phyloP scores from a whole-genome alignment of 306 rosid genomes.

The Clitoria ternatea region DNA sequence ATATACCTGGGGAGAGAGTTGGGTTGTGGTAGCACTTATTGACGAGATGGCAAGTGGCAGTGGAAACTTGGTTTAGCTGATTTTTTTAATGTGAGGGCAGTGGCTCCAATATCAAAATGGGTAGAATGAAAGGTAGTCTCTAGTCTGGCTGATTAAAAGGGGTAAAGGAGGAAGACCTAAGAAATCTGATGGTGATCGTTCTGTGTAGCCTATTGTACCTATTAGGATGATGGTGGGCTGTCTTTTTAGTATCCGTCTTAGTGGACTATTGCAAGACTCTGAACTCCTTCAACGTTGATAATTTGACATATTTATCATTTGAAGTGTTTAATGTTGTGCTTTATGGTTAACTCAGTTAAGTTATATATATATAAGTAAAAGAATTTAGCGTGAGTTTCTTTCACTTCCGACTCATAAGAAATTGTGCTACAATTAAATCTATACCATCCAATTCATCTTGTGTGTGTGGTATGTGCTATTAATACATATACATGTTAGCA shows the following conservation, averaged over 20 bases:
- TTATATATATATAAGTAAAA: too few species aligned
- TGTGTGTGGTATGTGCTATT: background rate
- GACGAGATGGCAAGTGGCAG: background rate
- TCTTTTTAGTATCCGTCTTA: too few species aligned
- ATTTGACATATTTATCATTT: background rate
- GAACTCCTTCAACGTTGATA: constrained; percentile 3
- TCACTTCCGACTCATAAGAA: too few species aligned
- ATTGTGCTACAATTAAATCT: too few species aligned
- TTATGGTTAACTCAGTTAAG: background rate
- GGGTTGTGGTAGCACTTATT: background rate
- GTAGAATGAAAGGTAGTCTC: background rate
- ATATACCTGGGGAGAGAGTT: background rate
- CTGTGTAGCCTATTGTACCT: background rate
- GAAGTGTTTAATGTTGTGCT: background rate
- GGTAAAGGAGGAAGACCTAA: background rate
- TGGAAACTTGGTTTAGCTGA: constrained; percentile 8
- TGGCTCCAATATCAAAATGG: background rate
- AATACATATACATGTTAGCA: background rate
- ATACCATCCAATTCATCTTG: too few species aligned
- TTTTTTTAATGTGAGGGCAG: background rate
- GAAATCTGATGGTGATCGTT: background rate
- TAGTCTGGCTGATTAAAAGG: background rate
- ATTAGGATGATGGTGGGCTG: background rate
- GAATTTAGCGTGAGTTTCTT: too few species aligned
- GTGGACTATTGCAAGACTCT: background rate